phyloP scores from a whole-genome alignment of 164 flowering plant species.

The Amborella trichopoda region DNA sequence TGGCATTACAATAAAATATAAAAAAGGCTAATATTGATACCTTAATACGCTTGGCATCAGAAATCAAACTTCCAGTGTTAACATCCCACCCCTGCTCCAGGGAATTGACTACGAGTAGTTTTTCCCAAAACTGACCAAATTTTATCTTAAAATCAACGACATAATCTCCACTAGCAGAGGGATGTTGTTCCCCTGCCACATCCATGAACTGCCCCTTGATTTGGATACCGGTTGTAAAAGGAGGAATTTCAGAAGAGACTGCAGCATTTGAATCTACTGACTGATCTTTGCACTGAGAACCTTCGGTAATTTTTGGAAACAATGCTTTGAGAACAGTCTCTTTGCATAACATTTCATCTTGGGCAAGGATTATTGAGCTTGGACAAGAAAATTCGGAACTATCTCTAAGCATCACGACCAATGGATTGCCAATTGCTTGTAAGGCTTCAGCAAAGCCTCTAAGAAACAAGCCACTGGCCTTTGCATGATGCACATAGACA shows the following conservation, averaged over 20 bases:
- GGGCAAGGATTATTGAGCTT: conserved; percentile 21
- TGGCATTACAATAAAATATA: not conserved
- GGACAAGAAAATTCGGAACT: conserved; percentile 4
- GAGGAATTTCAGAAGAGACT: conserved; percentile 1
- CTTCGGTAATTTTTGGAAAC: conserved; percentile 22
- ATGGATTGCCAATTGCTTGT: conserved; percentile 35
- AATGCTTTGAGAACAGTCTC: conserved; percentile 28
- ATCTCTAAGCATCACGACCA: conserved; percentile 25
- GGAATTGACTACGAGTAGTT: conserved; percentile 6
- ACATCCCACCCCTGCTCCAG: not conserved
- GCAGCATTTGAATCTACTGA: not conserved
- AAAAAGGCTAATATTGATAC: conserved; percentile 8
- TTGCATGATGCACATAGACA: not conserved
- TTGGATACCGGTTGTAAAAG: not conserved
- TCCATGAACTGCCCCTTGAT: not conserved
- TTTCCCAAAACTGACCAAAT: conserved; percentile 8
- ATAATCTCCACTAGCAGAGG: conserved; percentile 3
- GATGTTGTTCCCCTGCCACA: too few species aligned
- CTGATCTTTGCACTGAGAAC: not conserved
- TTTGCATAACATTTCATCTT: conserved; percentile 14
- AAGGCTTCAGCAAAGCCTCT: conserved; percentile 36
- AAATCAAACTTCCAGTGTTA: not conserved
- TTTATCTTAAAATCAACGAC: not conserved
- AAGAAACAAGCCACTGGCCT: not conserved
- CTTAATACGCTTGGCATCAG: conserved; percentile 8